Percentiles rank a stretch among this genome's conserved stretches.
phyloP scores from a whole-genome alignment of 2,329 filamentous ascomycete species.

The Paracorniculantispora psalliotae region DNA sequence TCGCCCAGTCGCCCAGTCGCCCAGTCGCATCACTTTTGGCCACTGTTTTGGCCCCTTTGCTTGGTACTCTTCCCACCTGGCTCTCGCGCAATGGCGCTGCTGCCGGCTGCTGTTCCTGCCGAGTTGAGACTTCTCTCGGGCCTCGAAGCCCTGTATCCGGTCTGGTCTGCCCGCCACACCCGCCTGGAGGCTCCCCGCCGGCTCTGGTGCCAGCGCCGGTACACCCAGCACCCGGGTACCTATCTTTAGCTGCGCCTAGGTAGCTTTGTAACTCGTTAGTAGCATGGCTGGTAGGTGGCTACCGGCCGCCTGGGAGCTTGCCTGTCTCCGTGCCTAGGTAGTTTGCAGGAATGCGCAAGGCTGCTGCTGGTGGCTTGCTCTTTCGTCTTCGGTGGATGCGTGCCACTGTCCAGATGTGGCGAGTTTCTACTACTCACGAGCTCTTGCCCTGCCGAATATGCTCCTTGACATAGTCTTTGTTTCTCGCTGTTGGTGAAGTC shows the following conservation, averaged over 20 bases:
- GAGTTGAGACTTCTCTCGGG: not conserved
- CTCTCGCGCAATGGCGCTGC: not conserved
- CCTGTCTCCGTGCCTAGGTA: not conserved
- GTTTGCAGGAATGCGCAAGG: not conserved
- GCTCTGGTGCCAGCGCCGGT: not conserved
- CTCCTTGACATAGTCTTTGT: not conserved
- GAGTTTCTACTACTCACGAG: not conserved
- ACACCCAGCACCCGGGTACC: not conserved
- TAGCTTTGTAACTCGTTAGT: not conserved
- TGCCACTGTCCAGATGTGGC: not conserved
- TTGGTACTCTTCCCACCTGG: not conserved
- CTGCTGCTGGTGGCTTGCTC: not conserved
- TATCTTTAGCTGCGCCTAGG: not conserved
- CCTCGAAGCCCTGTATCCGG: not conserved
- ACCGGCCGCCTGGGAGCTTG: no score
- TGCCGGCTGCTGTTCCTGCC: not conserved
- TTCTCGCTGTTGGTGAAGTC: not conserved
- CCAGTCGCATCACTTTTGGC: not conserved
- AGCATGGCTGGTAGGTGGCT: not conserved
- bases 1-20: no score
- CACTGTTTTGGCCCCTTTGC: not conserved
- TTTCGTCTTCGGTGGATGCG: not conserved
- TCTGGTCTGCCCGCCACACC: not conserved
- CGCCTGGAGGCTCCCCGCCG: not conserved
- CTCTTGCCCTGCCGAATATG: conserved; percentile 2